Evolutionary conservation across 208 protist species (phyloP).

Genomic region (Endotrypanum monterogeii): DNA sequence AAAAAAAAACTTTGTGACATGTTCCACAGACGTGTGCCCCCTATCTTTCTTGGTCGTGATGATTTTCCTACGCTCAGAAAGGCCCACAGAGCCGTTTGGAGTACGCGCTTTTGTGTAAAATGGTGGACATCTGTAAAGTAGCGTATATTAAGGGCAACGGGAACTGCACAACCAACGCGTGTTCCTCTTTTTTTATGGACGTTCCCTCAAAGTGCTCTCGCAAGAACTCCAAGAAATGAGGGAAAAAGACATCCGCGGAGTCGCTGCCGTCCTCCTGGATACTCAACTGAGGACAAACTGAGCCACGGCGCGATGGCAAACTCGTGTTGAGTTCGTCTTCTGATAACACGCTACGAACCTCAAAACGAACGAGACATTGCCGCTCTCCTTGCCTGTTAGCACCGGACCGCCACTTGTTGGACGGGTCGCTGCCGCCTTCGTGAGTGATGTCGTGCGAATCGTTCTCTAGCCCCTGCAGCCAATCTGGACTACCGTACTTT

Average conservation of each 20-base stretch:
- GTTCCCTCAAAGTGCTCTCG: slow-evolving; percentile 68
- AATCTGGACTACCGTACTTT: slow-evolving; percentile 34
- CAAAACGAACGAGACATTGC: slow-evolving; percentile 52
- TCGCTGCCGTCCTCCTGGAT: slow-evolving; percentile 26
- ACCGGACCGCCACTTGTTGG: background rate
- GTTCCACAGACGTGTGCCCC: background rate
- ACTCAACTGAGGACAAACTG: slow-evolving; percentile 15
- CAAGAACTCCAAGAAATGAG: slow-evolving; percentile 75
- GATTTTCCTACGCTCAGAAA: slow-evolving; percentile 31
- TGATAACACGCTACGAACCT: slow-evolving; percentile 56
- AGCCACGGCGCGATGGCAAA: slow-evolving; percentile 20
- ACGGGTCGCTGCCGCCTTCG: background rate
- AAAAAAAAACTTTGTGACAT: no score
- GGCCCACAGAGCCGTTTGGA: slow-evolving; percentile 50
- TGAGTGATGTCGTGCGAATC: slow-evolving; percentile 22
- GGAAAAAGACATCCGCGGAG: slow-evolving; percentile 57
- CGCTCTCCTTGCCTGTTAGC: background rate
- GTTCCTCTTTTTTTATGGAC: slow-evolving; percentile 50
- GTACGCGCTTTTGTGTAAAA: slow-evolving; percentile 66
- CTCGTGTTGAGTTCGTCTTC: slow-evolving; percentile 4
- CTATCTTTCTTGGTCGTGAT: background rate
- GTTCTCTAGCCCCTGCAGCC: slow-evolving; percentile 30
- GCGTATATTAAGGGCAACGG: slow-evolving; percentile 65
- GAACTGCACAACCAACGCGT: slow-evolving; percentile 69
- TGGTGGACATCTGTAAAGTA: slow-evolving; percentile 54